Conservation (phyloP, 345 rosid species). For the Diplotaxis tenuifolia region DNA sequence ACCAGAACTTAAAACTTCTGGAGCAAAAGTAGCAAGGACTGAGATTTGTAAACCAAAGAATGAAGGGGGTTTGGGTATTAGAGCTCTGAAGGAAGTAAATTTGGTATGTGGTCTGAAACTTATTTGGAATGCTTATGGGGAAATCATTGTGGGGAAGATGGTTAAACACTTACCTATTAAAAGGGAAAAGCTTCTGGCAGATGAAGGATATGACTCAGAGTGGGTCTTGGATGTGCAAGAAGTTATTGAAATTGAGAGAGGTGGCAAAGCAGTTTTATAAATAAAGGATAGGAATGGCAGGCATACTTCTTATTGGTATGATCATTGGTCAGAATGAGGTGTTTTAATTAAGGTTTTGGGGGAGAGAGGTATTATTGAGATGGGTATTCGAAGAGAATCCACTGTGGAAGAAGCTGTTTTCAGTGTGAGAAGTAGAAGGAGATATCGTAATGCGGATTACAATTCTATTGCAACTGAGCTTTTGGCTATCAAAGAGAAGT, state of each 20-base stretch:
- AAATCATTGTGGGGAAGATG: not conserved
- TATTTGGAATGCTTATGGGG: not conserved
- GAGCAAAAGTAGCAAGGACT: not conserved
- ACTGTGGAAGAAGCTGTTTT: not conserved
- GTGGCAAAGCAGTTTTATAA: not conserved
- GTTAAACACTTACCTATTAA: not conserved
- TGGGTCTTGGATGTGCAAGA: not conserved
- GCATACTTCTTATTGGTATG: not conserved
- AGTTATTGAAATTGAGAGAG: not conserved
- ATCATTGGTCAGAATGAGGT: not conserved
- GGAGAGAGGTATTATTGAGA: not conserved
- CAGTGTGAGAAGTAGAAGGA: not conserved
- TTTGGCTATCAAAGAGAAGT: not conserved
- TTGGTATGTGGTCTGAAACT: not conserved
- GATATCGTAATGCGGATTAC: not conserved
- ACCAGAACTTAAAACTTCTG: not conserved
- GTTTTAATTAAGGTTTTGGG: not conserved
- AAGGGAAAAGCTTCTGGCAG: not conserved
- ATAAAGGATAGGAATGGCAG: not conserved
- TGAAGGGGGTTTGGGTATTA: too few species aligned
- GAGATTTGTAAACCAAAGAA: not conserved
- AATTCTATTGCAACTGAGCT: not conserved
- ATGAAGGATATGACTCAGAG: not conserved
- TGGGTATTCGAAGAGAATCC: not conserved
- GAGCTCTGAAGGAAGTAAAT: too few species aligned